Percentiles rank a stretch among this genome's conserved stretches.
Evolutionary conservation across 2,329 filamentous ascomycete species (phyloP).

Genomic region (Sporothrix globosa): DNA sequence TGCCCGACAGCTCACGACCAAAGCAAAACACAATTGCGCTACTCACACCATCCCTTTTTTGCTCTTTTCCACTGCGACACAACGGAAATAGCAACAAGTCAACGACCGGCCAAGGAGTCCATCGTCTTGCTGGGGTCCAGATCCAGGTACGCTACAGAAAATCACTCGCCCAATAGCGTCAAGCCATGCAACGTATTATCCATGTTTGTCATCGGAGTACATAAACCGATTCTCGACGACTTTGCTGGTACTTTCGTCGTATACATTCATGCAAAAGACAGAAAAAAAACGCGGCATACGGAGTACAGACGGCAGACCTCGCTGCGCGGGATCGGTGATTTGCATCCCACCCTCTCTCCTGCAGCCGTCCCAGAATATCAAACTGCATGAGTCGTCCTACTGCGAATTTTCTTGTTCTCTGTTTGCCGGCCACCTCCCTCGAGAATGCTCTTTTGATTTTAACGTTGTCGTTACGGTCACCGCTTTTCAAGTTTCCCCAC

Average conservation of each 20-base stretch:
- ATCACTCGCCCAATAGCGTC: not conserved
- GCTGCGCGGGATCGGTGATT: constrained; percentile 3
- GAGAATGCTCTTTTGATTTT: too few relatives aligned
- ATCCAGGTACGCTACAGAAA: not conserved
- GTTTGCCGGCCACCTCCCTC: not conserved
- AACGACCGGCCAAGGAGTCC: not conserved
- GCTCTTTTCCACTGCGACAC: constrained; percentile 9
- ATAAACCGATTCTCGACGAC: too few relatives aligned
- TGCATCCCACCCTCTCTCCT: constrained; percentile 17
- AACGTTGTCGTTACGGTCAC: not conserved
- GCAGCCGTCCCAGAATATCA: constrained; percentile 19
- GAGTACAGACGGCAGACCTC: not conserved
- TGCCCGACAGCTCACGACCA: constrained; percentile 5
- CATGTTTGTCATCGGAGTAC: too few relatives aligned
- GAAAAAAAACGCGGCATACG: too few relatives aligned
- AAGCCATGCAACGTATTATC: not conserved
- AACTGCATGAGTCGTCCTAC: not conserved
- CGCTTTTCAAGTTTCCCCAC: not conserved
- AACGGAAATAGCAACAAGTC: constrained; percentile 2
- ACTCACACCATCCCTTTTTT: not conserved
- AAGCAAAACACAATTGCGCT: constrained; percentile 7
- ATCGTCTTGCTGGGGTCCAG: not conserved
- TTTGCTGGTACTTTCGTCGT: too few relatives aligned
- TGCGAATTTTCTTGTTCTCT: not conserved
- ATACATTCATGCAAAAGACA: too few relatives aligned